Percentiles rank a stretch among this genome's conserved stretches.
These are phyloP conservation scores for Kazachstania kunashirensis DNA, from an alignment of 805 yeast genomes.

Conservation along the genomic window DNA sequence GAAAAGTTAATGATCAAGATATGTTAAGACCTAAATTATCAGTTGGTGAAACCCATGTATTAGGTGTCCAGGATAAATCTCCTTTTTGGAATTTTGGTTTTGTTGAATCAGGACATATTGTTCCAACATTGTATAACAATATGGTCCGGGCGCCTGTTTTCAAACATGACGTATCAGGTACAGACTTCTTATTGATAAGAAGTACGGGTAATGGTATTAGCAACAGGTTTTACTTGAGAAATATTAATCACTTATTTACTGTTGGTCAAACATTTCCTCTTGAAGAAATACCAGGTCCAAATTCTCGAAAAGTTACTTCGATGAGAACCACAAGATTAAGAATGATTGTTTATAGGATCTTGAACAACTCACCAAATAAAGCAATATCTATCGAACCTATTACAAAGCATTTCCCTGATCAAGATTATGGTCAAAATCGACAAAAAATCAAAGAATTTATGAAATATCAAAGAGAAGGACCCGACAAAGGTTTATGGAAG, in stretches of 20 bases:
- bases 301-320: conserved; percentile 89
- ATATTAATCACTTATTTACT: conserved; percentile 62
- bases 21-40: conserved; percentile 76
- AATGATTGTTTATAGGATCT: conserved; percentile 84
- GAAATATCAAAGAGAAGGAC: conserved; percentile 93
- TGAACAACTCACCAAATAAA: conserved; percentile 64
- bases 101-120: conserved; percentile 88
- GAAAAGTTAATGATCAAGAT: conserved; percentile 76
- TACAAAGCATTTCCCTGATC: conserved; percentile 89
- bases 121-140: conserved; percentile 87
- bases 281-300: conserved; percentile 94
- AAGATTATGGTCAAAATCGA: conserved; percentile 93
- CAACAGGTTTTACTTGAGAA: conserved; percentile 58
- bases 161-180: conserved; percentile 65
- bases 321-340: conserved; percentile 83
- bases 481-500: conserved; percentile 93
- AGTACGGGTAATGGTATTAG: conserved; percentile 74
- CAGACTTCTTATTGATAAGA: conserved; percentile 75
- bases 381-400: conserved; percentile 80
- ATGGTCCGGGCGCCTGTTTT: conserved; percentile 89
- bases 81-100: conserved; percentile 98
- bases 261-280: conserved; percentile 93
- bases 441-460: conserved; percentile 93
- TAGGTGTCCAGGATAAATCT: conserved; percentile 92
- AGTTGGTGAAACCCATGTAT: conserved; percentile 88